Conservation (phyloP, 2,329 filamentous ascomycete genomes). For the Beauveria medogensis region DNA sequence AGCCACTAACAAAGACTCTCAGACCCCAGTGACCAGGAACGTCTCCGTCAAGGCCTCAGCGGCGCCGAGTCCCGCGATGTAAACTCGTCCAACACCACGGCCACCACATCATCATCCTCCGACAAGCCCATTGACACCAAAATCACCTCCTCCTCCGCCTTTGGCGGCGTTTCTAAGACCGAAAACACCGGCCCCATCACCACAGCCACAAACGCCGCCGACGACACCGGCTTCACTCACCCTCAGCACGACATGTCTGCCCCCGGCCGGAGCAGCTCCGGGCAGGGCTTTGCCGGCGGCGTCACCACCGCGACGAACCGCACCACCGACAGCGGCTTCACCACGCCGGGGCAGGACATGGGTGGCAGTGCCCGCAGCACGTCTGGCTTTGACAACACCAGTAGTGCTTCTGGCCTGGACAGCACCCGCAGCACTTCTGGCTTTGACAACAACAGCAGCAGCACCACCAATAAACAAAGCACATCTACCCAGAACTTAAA, state of each 20-base stretch:
- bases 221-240: neutral
- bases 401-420: neutral
- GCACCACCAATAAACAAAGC: no score
- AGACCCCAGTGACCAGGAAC: neutral
- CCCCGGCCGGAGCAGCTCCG: neutral
- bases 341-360: neutral
- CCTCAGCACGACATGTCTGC: neutral
- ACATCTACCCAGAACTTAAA: neutral
- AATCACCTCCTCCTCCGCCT: neutral
- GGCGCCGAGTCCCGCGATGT: neutral
- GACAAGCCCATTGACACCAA: neutral
- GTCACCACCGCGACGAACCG: conserved; percentile 3
- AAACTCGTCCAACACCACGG: neutral
- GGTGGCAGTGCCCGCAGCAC: neutral
- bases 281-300: neutral
- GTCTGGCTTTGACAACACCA: neutral
- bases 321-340: conserved; percentile 3
- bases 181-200: conserved; percentile 6
- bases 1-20: neutral
- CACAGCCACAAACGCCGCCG: neutral
- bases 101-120: neutral
- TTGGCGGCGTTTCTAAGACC: neutral
- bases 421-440: neutral
- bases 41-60: conserved; percentile 25
- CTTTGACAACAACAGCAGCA: neutral